Conservation (phyloP, 78 protist genomes). For the Speleostelium caveatum region DNA sequence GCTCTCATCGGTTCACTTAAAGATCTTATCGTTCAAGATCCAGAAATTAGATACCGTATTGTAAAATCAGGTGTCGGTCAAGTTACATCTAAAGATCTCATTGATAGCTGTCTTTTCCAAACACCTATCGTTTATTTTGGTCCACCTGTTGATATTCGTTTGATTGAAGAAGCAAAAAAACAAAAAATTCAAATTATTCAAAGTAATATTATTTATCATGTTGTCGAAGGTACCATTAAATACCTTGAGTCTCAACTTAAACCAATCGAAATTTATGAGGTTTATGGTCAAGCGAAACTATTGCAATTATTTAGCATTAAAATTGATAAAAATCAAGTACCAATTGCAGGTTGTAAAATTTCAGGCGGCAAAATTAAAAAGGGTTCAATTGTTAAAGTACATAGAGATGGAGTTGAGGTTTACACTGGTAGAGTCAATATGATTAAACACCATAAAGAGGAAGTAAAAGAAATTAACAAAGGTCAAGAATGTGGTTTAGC, state of each 20-base stretch:
- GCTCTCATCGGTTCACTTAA: slow-evolving; percentile 18
- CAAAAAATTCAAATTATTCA: not conserved
- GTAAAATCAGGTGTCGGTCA: slow-evolving; percentile 52
- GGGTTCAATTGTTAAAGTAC: slow-evolving; percentile 34
- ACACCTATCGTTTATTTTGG: slow-evolving; percentile 77
- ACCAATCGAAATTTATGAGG: slow-evolving; percentile 30
- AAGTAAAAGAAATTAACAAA: slow-evolving; percentile 57
- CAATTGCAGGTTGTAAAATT: slow-evolving; percentile 65
- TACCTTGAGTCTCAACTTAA: slow-evolving; percentile 36
- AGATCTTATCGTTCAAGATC: slow-evolving; percentile 26
- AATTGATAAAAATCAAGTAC: not conserved
- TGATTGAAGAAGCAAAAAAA: not conserved
- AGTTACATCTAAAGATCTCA: slow-evolving; percentile 47
- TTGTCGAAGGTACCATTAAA: slow-evolving; percentile 9
- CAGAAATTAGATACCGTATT: slow-evolving; percentile 15
- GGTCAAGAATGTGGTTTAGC: slow-evolving; percentile 81
- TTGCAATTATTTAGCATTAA: slow-evolving; percentile 24
- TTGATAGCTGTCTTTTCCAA: slow-evolving; percentile 9
- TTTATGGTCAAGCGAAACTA: slow-evolving; percentile 66
- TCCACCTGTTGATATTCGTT: not conserved
- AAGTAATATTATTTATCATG: slow-evolving; percentile 68
- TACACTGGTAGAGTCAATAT: slow-evolving; percentile 37
- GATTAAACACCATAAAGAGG: slow-evolving; percentile 57
- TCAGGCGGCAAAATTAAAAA: slow-evolving; percentile 41
- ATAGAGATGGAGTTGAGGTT: slow-evolving; percentile 38